Percentiles rank a stretch among this genome's conserved stretches.
Conservation (phyloP, 352 stramenopile species). For the Blastocystis sp. region DNA sequence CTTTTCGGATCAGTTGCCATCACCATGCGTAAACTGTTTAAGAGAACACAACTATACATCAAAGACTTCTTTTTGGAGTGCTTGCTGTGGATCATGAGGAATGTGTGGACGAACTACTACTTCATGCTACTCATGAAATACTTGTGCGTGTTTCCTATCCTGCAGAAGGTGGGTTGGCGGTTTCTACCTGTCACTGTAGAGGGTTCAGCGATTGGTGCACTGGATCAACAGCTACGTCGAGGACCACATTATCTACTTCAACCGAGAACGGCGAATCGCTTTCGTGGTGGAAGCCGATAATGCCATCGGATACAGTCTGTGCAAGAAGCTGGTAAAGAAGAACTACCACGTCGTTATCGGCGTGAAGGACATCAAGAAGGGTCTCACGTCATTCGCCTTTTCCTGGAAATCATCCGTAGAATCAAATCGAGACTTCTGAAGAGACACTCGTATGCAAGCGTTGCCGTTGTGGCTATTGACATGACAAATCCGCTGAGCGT, state of each 20-base stretch:
- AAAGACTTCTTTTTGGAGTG: conserved; percentile 22
- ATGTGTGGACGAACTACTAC: conserved; percentile 48
- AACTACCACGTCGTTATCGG: conserved; percentile 73
- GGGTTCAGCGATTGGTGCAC: conserved; percentile 24
- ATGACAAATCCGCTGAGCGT: conserved; percentile 70
- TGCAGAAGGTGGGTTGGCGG: conserved; percentile 1
- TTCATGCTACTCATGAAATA: conserved; percentile 17
- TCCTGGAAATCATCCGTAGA: conserved; percentile 5
- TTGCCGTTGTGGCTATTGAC: conserved; percentile 67
- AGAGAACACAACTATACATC: conserved; percentile 31
- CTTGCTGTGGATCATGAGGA: conserved; percentile 54
- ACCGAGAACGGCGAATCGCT: conserved; percentile 36
- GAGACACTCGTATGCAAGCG: conserved; percentile 33
- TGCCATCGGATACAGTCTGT: conserved; percentile 73
- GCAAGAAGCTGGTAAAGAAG: conserved; percentile 73
- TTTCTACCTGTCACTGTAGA: background rate
- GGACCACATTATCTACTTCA: conserved; percentile 64
- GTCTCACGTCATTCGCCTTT: background rate
- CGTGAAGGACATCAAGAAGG: conserved; percentile 12
- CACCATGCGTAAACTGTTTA: conserved; percentile 62
- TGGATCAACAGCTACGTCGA: conserved; percentile 65
- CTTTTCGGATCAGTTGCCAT: background rate
- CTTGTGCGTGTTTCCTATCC: background rate
- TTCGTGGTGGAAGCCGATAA: conserved; percentile 66
- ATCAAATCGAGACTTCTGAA: conserved; percentile 55